Evolutionary conservation across 2,329 filamentous ascomycete species (phyloP).

Genomic region (Teratosphaeria pseudoeucalypti): DNA sequence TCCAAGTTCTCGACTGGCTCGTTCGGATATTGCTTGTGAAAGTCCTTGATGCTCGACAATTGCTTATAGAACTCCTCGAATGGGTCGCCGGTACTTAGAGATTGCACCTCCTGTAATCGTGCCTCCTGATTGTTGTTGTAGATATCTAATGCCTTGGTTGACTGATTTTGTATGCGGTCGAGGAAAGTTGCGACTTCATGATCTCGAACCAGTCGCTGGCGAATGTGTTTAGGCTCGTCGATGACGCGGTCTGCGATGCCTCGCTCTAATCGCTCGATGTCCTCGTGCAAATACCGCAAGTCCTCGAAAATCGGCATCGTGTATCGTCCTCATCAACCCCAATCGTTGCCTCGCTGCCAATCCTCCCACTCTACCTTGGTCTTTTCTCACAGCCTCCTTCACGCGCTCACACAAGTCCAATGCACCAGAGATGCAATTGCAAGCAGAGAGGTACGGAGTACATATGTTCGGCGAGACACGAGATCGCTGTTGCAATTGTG

Average conservation of each 20-base stretch:
- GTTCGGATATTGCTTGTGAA: slow-evolving; percentile 85
- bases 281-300: slow-evolving; percentile 87
- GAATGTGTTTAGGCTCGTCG: slow-evolving; percentile 82
- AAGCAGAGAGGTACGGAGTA: not conserved
- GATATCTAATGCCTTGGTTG: slow-evolving; percentile 65
- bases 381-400: not conserved
- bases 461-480: not conserved
- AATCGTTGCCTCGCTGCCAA: not conserved
- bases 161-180: slow-evolving; percentile 78
- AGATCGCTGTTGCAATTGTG: not conserved
- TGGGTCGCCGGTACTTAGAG: slow-evolving; percentile 72
- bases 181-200: slow-evolving; percentile 85
- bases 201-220: slow-evolving; percentile 79
- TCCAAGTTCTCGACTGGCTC: slow-evolving; percentile 94
- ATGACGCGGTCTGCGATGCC: slow-evolving; percentile 80
- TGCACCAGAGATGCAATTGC: not conserved
- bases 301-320: slow-evolving; percentile 66
- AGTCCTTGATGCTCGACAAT: slow-evolving; percentile 68
- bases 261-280: slow-evolving; percentile 90
- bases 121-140: slow-evolving; percentile 69
- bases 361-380: not conserved
- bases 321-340: slow-evolving; percentile 35
- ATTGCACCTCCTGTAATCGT: slow-evolving; percentile 69
- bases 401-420: not conserved
- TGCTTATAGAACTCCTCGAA: slow-evolving; percentile 89